Conservation (phyloP, 169 alveolate species). For the Cryptosporidium sp. region DNA sequence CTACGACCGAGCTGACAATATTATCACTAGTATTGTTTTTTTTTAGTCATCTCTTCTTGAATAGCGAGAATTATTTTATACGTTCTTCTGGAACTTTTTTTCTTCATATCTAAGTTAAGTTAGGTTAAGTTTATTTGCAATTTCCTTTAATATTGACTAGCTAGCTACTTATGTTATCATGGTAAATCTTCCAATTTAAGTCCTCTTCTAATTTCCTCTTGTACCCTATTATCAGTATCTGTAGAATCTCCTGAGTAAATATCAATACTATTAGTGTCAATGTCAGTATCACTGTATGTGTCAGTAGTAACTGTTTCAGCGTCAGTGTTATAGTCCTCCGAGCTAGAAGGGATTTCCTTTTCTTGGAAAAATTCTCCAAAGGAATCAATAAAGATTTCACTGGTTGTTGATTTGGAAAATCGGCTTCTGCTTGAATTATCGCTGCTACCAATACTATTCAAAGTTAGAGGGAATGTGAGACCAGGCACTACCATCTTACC, state of each 20-base stretch:
- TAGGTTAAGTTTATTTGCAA: too few relatives aligned
- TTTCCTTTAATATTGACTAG: not conserved
- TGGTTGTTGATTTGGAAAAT: not conserved
- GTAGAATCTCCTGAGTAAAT: not conserved
- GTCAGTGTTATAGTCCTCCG: not conserved
- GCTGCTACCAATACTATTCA: not conserved
- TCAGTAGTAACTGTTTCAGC: not conserved
- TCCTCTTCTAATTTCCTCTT: not conserved
- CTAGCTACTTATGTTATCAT: not conserved
- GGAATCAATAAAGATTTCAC: not conserved
- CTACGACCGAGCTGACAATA: not conserved
- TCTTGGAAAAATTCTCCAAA: not conserved
- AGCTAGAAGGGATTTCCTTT: not conserved
- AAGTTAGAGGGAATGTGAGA: slow-evolving; percentile 24
- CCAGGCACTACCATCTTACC: slow-evolving; percentile 33
- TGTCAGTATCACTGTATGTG: not conserved
- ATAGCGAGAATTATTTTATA: too few relatives aligned
- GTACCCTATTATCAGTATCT: not conserved
- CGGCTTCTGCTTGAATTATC: not conserved
- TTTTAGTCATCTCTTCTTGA: too few relatives aligned
- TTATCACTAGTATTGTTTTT: too few relatives aligned
- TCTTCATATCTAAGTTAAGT: too few relatives aligned
- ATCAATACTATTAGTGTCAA: not conserved
- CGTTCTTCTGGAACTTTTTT: too few relatives aligned
- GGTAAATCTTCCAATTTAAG: not conserved